Evolutionary conservation across 1,139 yeast genomes (phyloP), one percentile per base, ranked within the genome.

Genomic region (Debaryomyces subglobosus): DNA sequence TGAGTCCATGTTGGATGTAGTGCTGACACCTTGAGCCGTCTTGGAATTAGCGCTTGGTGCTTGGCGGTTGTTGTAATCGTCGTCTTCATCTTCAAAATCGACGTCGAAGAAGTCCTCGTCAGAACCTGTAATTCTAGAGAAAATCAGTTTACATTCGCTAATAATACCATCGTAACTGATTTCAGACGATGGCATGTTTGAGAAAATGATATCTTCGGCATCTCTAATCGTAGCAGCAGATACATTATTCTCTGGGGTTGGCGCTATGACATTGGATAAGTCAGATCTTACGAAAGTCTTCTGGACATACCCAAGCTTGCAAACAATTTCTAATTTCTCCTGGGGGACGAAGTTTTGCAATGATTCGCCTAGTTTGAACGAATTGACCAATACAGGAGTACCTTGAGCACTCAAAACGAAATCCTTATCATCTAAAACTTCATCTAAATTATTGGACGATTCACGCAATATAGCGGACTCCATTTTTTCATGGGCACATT

Each of bases 101-200:
- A 92, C 90, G 66, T 90, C 97, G 61, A 92, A 92, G 69, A 92
- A 92, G 67, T 92, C 98, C 58, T 92, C 98, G 62, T 89, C 96
- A 4, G 96, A 81, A 3, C 98, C 98, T 4, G 95, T 95, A 53
- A 92, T 82, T 52, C 79, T 76, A 50, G 82, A 84, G 64, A 89
- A 94, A 39, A 92, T 65, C 21, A 81, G 72, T 60, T 84, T 85
- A n/a, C 92, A 91, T 53, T 89, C 94, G 6, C 91, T 82, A 23
- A 92, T 82, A 9, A 88, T 81, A 25, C 97, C 98, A 64, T 92
- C 98, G 65, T 91, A 92, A 43, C 96, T 86, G 39, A 92, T 80
- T 61, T 92, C 98, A 10, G 88, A 74, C 1, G 92, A 81, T 9
- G 96, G 96, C 79, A 86, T 81, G 55, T 81, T 79, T 21, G 86